Evolutionary conservation across 306 rosid genomes (phyloP).

Genomic region (Acacia crassicarpa): DNA sequence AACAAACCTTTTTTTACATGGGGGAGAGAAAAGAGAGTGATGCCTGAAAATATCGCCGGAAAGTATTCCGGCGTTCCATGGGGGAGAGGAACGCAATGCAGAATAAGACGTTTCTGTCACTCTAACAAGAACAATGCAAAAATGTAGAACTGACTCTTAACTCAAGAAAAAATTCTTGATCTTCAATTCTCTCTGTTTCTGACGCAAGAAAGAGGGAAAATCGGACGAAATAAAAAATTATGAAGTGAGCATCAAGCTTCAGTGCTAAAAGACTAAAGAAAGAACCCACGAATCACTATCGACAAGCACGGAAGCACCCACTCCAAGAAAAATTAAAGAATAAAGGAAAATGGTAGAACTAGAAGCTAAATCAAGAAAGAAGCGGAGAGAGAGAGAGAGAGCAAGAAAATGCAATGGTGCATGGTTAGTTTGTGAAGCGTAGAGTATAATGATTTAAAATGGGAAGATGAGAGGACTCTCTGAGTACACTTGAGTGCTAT

Average conservation of each 20-base stretch:
- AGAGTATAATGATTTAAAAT: background rate
- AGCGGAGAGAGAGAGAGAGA: background rate
- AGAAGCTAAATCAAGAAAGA: background rate
- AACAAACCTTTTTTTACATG: too few species aligned
- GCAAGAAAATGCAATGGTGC: background rate
- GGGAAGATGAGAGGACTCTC: background rate
- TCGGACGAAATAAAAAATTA: background rate
- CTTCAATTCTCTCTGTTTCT: constrained; percentile 9
- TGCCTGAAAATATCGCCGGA: too few species aligned
- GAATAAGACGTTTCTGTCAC: constrained; percentile 36
- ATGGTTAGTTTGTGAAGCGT: background rate
- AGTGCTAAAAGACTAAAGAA: background rate
- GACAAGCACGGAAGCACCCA: background rate
- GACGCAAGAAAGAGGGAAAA: constrained; percentile 46
- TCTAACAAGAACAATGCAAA: background rate
- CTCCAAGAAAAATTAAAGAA: background rate
- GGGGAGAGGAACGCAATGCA: constrained; percentile 40
- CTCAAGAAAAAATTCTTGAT: constrained; percentile 38
- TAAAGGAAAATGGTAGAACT: background rate
- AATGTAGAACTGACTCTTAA: constrained; percentile 27
- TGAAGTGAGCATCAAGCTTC: background rate
- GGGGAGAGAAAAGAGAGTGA: too few species aligned
- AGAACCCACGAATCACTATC: background rate
- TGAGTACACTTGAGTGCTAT: too few species aligned
- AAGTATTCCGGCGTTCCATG: too few species aligned